A percentile compares a stretch with the other conserved stretches of the same genome.
phyloP scores from a whole-genome alignment of 1,139 yeast species.

The Waltiozyma sp. region DNA sequence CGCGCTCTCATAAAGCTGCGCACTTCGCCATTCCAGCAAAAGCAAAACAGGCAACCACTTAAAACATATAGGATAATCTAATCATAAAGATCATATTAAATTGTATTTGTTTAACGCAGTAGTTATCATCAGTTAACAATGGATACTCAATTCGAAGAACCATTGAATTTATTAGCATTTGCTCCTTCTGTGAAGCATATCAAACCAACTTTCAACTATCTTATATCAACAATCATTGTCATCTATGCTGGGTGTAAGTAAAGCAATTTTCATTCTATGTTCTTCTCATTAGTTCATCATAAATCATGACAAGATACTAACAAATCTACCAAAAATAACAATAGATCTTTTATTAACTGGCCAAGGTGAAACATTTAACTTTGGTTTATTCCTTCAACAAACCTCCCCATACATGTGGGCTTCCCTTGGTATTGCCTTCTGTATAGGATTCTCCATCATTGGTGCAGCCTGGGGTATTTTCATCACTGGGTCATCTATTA shows the following conservation, averaged over 20 bases:
- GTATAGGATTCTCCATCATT: slow-evolving; percentile 89
- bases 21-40: no score
- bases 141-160: slow-evolving; percentile 1
- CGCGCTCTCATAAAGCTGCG: no score
- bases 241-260: slow-evolving; percentile 24
- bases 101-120: no score
- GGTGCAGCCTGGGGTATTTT: slow-evolving; percentile 99
- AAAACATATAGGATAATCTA: no score
- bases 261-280: background rate
- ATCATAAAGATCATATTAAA: no score
- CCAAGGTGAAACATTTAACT: slow-evolving; percentile 80
- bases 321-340: slow-evolving; percentile 1
- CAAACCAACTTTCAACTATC: slow-evolving; percentile 9
- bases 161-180: background rate
- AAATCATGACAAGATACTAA: background rate
- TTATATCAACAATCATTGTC: slow-evolving; percentile 11
- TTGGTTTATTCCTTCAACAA: slow-evolving; percentile 75
- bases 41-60: no score
- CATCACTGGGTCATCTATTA: slow-evolving; percentile 85
- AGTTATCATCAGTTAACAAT: background rate
- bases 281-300: background rate
- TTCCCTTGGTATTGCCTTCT: slow-evolving; percentile 75
- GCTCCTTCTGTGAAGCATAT: slow-evolving; percentile 3
- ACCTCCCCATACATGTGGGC: slow-evolving; percentile 99
- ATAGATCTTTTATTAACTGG: slow-evolving; percentile 78